Base-by-base conservation (phyloP, 2,329 filamentous ascomycete species). In the Botrytis byssoidea region DNA sequence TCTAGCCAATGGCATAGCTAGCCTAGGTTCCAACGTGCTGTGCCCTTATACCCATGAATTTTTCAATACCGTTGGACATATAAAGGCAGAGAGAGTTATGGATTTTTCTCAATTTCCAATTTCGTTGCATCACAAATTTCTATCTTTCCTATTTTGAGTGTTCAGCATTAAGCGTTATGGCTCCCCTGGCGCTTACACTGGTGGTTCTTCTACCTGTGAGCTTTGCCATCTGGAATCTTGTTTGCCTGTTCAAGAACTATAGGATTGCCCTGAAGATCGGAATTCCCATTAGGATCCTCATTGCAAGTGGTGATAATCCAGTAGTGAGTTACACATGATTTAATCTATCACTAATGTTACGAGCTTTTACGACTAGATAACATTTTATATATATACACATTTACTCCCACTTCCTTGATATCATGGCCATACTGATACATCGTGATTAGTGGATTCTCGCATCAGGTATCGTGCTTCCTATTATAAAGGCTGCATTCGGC, bases 251-350 rank as follows among this genome's bases (percentile, higher is more conserved):
- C 29, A 42, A 20, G 16, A 70, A 63, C 22, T 70, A 63, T 9
- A 70, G 68, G 32, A 61, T 29, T 70, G 57, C 68, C 0, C 18
- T 4, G 29, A 35, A 29, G 20, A 70, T 61, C n/a, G 57, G 57
- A 25, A 42, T 71, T 51, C 68, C 57, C 9, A 22, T 71, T n/a
- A 29, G 57, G 9, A 60, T 63, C 16, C 57, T 63, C 14, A 51
- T 71, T 61, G 68, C 68, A 29, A 71, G 68, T 32, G 68, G 68
- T 25, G 68, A 71, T 40, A 71, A 71, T 25, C 68, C 57, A 46
- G 68, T 63, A 37, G 68, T 51, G 32, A 63, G 68, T 70, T 16
- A 4, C 20, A 42, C n/a, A 29, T 48, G 20, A 10, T 69, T 40
- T 22, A 9, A 12, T 29, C 6, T 8, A 2, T 22, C n/a, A 16